These are phyloP conservation scores for Macrotyloma uniflorum DNA, from an alignment of 306 rosid genomes.

Conservation along the genomic window DNA sequence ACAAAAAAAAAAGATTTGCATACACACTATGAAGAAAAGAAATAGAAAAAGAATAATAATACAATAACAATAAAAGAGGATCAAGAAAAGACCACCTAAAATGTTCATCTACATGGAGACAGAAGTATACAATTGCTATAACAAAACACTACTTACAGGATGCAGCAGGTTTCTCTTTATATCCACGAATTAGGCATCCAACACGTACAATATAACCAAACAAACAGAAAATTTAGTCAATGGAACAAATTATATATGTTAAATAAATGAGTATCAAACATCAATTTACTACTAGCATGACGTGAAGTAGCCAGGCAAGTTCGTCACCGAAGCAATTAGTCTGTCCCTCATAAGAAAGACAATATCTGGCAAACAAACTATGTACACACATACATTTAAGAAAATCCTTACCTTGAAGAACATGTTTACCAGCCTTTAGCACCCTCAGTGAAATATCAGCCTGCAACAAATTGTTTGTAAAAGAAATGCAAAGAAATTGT, in stretches of 20 bases:
- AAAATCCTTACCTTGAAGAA: constrained; percentile 75
- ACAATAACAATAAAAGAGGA: neutral
- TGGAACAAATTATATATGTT: neutral
- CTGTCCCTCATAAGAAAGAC: neutral
- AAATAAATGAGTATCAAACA: constrained; percentile 1
- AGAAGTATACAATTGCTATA: constrained; percentile 7
- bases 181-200: constrained; percentile 56
- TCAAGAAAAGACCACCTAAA: constrained; percentile 8
- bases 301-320: constrained; percentile 10
- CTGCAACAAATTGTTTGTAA: constrained; percentile 44
- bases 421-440: constrained; percentile 93
- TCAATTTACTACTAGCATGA: neutral
- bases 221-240: constrained; percentile 46
- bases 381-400: neutral
- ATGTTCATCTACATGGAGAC: neutral
- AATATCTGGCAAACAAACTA: constrained; percentile 23
- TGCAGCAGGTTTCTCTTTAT: constrained; percentile 96
- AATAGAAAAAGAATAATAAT: neutral
- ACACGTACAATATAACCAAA: constrained; percentile 33
- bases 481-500: neutral
- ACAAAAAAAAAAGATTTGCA: neutral
- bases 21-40: neutral
- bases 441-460: constrained; percentile 72
- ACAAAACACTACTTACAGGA: constrained; percentile 62
- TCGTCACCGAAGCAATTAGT: neutral